Conservation (phyloP, 2,329 filamentous ascomycete species). For the Xylaria sp. region DNA sequence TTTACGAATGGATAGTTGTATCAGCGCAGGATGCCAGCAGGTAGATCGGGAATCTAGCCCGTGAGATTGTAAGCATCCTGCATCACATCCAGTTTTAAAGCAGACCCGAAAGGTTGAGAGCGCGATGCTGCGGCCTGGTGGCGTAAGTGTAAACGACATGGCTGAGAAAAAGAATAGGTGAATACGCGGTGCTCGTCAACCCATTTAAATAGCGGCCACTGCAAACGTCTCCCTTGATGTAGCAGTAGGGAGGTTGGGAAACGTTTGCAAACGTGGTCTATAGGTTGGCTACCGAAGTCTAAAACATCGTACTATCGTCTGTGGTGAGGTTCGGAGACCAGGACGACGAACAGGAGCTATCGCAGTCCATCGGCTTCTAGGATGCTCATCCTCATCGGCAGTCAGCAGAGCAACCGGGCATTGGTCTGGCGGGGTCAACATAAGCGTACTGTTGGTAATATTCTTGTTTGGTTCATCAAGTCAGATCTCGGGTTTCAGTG, state of each 20-base stretch:
- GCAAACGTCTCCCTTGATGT: not conserved
- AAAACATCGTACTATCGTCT: not conserved
- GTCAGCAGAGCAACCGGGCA: constrained; percentile 26
- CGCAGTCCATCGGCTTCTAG: not conserved
- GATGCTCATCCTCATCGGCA: constrained; percentile 24
- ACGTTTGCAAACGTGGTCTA: not conserved
- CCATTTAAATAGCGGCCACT: not conserved
- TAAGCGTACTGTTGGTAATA: constrained; percentile 7
- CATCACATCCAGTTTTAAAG: not conserved
- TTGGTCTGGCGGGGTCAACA: constrained; percentile 26
- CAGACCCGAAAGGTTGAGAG: not conserved
- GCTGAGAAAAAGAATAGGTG: constrained; percentile 24
- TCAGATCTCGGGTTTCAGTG: not conserved
- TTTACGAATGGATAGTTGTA: not conserved
- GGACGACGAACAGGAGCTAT: not conserved
- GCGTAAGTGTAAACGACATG: constrained; percentile 20
- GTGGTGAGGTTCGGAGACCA: not conserved
- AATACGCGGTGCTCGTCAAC: not conserved
- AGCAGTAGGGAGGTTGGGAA: not conserved
- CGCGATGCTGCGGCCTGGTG: constrained; percentile 14
- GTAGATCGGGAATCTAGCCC: constrained; percentile 1
- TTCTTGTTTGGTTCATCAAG: constrained; percentile 13
- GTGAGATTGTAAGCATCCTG: constrained; percentile 26
- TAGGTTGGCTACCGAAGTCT: not conserved
- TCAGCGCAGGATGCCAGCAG: not conserved